Conservation (phyloP, 495 filamentous ascomycete species). For the Penicillium cosmopolitanum region DNA sequence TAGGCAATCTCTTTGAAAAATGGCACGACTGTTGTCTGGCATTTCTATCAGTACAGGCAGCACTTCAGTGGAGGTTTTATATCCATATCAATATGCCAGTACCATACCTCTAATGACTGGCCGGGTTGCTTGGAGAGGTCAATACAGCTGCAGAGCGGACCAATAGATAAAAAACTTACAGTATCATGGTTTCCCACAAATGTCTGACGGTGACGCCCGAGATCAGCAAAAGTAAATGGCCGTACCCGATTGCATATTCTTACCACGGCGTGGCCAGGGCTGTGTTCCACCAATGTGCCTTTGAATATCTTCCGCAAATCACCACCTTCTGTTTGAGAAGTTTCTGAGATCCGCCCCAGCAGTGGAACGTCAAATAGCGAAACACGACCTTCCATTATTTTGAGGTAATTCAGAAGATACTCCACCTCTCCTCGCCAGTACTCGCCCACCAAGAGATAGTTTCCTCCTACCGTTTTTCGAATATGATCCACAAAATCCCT, state of each 20-base stretch:
- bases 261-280: slow-evolving; percentile 66
- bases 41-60: not conserved
- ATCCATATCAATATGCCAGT: slow-evolving; percentile 2
- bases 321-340: slow-evolving; percentile 54
- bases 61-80: not conserved
- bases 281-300: slow-evolving; percentile 57
- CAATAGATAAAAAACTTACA: slow-evolving; percentile 26
- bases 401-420: slow-evolving; percentile 59
- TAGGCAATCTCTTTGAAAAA: slow-evolving; percentile 67
- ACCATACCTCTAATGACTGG: slow-evolving; percentile 55
- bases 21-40: slow-evolving; percentile 50
- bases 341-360: slow-evolving; percentile 61
- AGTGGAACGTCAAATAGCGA: slow-evolving; percentile 74
- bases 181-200: slow-evolving; percentile 53
- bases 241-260: slow-evolving; percentile 17
- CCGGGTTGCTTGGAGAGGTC: slow-evolving; percentile 54
- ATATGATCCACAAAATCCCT: slow-evolving; percentile 60
- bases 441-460: slow-evolving; percentile 72
- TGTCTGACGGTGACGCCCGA: slow-evolving; percentile 28
- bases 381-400: slow-evolving; percentile 61
- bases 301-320: slow-evolving; percentile 68
- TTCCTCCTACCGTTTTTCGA: slow-evolving; percentile 48
- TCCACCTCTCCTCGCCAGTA: slow-evolving; percentile 69
- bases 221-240: slow-evolving; percentile 2
- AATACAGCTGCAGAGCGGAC: not conserved